These are phyloP conservation scores for Ceratocystis ficicola DNA, from an alignment of 2,329 filamentous ascomycete species.

Conservation along the genomic window DNA sequence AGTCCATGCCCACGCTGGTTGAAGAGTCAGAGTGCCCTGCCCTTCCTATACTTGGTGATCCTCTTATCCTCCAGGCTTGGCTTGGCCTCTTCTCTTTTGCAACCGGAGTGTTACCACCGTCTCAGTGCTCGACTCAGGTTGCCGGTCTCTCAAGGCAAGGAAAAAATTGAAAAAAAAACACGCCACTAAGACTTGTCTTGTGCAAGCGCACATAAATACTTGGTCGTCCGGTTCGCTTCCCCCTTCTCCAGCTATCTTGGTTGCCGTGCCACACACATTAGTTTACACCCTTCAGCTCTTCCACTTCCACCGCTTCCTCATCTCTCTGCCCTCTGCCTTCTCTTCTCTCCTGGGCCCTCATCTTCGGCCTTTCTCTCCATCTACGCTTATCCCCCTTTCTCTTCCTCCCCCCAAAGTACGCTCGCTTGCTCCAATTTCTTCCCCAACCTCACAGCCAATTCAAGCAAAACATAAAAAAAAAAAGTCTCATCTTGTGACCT, in stretches of 20 bases:
- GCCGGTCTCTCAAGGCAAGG: background rate
- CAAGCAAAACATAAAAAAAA: background rate
- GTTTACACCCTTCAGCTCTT: background rate
- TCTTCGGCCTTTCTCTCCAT: background rate
- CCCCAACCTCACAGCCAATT: slow-evolving; percentile 4
- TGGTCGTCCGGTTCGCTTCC: slow-evolving; percentile 4
- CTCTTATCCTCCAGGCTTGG: background rate
- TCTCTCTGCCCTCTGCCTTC: background rate
- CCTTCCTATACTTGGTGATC: slow-evolving; percentile 7
- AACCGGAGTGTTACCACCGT: background rate
- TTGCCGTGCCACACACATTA: background rate
- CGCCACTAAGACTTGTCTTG: slow-evolving; percentile 4
- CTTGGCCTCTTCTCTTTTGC: background rate
- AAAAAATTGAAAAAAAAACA: background rate
- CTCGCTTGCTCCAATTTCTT: slow-evolving; percentile 2
- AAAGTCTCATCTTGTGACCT: slow-evolving; percentile 8
- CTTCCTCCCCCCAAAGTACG: background rate
- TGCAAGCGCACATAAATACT: slow-evolving; percentile 11
- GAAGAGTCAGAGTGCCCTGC: background rate
- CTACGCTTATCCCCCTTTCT: background rate
- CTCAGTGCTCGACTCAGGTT: background rate
- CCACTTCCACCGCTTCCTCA: background rate
- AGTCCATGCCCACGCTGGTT: background rate
- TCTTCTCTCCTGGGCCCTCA: background rate
- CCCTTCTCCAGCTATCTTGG: background rate